Base-by-base conservation (phyloP, 225 moss, liverwort and hornwort species). In the Rhytidiadelphus loreus region DNA sequence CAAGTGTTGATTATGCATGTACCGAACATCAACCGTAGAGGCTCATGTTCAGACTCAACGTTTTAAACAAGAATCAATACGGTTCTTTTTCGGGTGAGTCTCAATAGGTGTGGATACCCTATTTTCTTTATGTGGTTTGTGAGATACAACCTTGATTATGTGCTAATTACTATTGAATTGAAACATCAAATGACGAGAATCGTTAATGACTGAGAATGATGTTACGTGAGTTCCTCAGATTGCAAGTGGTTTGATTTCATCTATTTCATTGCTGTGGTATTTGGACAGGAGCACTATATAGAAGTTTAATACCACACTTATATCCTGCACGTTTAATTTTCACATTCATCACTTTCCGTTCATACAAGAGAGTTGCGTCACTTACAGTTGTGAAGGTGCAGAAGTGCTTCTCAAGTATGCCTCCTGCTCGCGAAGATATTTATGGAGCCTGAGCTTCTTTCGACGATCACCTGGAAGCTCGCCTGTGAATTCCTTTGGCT, bases 401-500 rank as follows among this genome's bases (percentile, higher is more conserved):
- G 84, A 88, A 33, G 43, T 73, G 81, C 87, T 89, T 64, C 80
- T 76, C 32, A 76, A 56, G 17, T 86, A 50, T 33, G 85, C 90
- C 69, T 82, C 90, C 57, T 90, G 94, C 68, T 92, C 87, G 19
- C 90, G 89, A 63, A 90, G 86, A 46, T 77, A 73, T 90, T 78
- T 92, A 32, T 81, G 89, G 32, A 87, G 88, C 15, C 90, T 84
- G 32, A 90, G 82, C 69, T 86, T 93, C 88, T 86, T 89, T 16
- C 90, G 89, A 35, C 92, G 93, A 66, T 90, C 89, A 48, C 93
- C 93, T 63, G 92, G 94, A 73, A 94, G 94, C 88, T 91, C 91
- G 86, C 92, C 94, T 24, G 91, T 88, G 28, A 89, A 94, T 60
- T 89, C 91, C 83, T 89, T 90, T 9, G 90, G 80, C 89, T 91